Evolutionary conservation across 2,329 filamentous ascomycete genomes (phyloP), one percentile per base, ranked within the genome.

Genomic region (Epichloe bromicola): DNA sequence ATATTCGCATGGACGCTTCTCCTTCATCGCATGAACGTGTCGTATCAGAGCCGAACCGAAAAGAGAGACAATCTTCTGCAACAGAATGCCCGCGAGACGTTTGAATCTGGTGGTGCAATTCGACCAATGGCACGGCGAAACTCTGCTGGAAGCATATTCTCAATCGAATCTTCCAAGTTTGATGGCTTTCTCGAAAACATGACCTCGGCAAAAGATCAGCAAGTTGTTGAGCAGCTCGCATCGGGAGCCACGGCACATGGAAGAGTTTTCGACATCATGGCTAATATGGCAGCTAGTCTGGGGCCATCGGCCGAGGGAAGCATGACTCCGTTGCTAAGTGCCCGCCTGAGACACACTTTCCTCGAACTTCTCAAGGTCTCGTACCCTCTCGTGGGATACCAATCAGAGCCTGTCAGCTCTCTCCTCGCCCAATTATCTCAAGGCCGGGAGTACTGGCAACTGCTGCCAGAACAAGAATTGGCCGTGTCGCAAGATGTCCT

Each of bases 1-100:
- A 76, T 88, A 19, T 86, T 94, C 57, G 80, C 86, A 3, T 97
- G 90, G 90, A 81, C 83, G 4, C 72, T 91, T 46, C 78, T 95
- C 26, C 72, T 90, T 10, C 79, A 85, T 59, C 75, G 78, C 26
- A 80, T 93, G 69, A 79, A 80, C 57, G 69, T 79, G 41, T 78
- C 78, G 12, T 84, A 82, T 56, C 74, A 79, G 51, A 73, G 73
- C 48, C 73, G 83, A 44, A 79, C 78, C 39, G 82, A 85, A 61
- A 74, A 75, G 52, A 69, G 78, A 46, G 78, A 82, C 57, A 68
- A 76, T 30, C 65, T 78, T 15, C 70, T 80, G 49, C 78, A 80
- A 54, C 75, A 81, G 59, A 75, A 74, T 54, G 76, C 78, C 0
- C 72, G 77, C 43, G 77, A 79, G 54, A 74, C 73, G 4, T 80